A percentile compares a stretch with the other conserved stretches of the same genome.
These are phyloP conservation scores for Phaeosphaeria sp. DNA, from an alignment of 2,329 filamentous ascomycete species.

Conservation along the genomic window DNA sequence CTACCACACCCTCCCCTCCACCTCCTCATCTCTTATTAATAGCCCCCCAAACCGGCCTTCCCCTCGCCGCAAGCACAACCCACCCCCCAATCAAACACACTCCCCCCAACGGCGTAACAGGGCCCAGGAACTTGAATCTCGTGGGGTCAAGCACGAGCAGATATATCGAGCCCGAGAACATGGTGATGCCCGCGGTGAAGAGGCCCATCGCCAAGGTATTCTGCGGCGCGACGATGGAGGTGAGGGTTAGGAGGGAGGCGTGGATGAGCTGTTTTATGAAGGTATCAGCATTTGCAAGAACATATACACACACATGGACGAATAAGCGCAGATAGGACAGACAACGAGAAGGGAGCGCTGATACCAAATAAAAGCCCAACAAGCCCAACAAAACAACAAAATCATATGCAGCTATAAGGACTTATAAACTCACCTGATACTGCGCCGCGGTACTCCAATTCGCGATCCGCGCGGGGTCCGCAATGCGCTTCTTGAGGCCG, in stretches of 20 bases:
- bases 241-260: slow-evolving; percentile 65
- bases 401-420: too few relatives aligned
- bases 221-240: slow-evolving; percentile 59
- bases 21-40: slow-evolving; percentile 4
- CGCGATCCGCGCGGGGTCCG: slow-evolving; percentile 64
- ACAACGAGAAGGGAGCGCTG: too few relatives aligned
- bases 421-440: slow-evolving; percentile 68
- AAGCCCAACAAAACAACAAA: too few relatives aligned
- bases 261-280: slow-evolving; percentile 66
- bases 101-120: slow-evolving; percentile 70
- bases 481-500: slow-evolving; percentile 67
- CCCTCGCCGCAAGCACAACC: slow-evolving; percentile 57
- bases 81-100: slow-evolving; percentile 71
- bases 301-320: too few relatives aligned
- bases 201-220: slow-evolving; percentile 64
- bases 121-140: slow-evolving; percentile 65
- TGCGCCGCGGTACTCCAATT: slow-evolving; percentile 71
- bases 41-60: slow-evolving; percentile 24
- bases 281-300: slow-evolving; percentile 2
- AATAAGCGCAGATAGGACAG: too few relatives aligned
- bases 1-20: background rate
- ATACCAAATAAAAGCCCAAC: too few relatives aligned
- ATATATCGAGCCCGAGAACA: slow-evolving; percentile 73
- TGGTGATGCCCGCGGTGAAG: slow-evolving; percentile 70
- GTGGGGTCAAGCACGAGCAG: slow-evolving; percentile 68